These are phyloP conservation scores for Xylariaceae sp. DNA, from an alignment of 2,329 filamentous ascomycete genomes.

Conservation along the genomic window DNA sequence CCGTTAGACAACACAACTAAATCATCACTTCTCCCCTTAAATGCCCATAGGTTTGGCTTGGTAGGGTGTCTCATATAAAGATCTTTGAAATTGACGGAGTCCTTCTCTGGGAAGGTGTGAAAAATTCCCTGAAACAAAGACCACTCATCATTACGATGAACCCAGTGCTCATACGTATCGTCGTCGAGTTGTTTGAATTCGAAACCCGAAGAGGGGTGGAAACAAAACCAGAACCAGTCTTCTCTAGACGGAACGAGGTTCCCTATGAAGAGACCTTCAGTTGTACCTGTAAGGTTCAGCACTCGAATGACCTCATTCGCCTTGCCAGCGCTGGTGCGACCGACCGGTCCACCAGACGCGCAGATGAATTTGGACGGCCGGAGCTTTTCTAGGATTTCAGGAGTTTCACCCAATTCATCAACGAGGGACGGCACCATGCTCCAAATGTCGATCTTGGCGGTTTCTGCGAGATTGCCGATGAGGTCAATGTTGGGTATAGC, in stretches of 20 bases:
- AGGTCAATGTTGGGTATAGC: slow-evolving; percentile 35
- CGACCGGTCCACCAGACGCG: slow-evolving; percentile 34
- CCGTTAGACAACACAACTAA: slow-evolving; percentile 4
- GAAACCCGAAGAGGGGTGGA: slow-evolving; percentile 33
- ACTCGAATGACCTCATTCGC: slow-evolving; percentile 32
- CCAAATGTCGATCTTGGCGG: slow-evolving; percentile 36
- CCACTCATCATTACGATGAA: slow-evolving; percentile 29
- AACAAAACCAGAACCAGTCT: slow-evolving; percentile 31
- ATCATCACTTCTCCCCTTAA: slow-evolving; percentile 6
- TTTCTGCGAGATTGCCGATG: slow-evolving; percentile 31
- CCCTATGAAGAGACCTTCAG: slow-evolving; percentile 33
- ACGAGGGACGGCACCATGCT: slow-evolving; percentile 35
- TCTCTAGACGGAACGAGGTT: slow-evolving; percentile 22
- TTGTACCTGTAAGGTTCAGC: slow-evolving; percentile 33
- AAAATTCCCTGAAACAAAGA: slow-evolving; percentile 32
- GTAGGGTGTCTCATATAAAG: slow-evolving; percentile 3
- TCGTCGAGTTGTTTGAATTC: slow-evolving; percentile 31
- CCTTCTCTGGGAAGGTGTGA: slow-evolving; percentile 27
- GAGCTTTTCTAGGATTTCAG: slow-evolving; percentile 30
- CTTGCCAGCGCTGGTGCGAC: slow-evolving; percentile 24
- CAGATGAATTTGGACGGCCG: slow-evolving; percentile 33
- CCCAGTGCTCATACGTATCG: slow-evolving; percentile 31
- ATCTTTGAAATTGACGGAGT: slow-evolving; percentile 5
- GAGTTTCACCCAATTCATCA: slow-evolving; percentile 32
- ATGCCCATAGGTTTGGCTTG: slow-evolving; percentile 4